A percentile compares a stretch with the other conserved stretches of the same genome.
Evolutionary conservation across 2,329 filamentous ascomycete genomes (phyloP).

Genomic region (Paraconiothyrium sp.): DNA sequence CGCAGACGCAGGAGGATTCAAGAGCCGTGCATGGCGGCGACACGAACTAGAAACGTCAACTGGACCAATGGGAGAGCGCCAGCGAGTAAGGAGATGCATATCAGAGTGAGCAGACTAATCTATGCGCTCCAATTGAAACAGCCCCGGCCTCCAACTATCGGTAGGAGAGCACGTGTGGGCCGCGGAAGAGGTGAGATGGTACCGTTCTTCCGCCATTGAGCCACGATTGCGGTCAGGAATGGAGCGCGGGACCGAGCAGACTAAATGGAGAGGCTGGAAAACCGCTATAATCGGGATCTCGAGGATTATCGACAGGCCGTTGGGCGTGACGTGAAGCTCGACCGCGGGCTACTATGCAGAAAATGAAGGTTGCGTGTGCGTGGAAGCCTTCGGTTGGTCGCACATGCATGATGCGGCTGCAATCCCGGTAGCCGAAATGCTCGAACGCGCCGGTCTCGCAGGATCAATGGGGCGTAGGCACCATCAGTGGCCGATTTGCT

Average conservation of each 20-base stretch:
- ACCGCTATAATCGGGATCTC: constrained; percentile 19
- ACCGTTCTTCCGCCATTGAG: constrained; percentile 26
- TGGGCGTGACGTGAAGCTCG: constrained; percentile 33
- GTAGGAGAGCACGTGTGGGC: constrained; percentile 36
- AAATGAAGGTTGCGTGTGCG: constrained; percentile 39
- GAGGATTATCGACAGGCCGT: constrained; percentile 26
- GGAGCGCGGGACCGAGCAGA: constrained; percentile 20
- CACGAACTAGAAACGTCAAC: constrained; percentile 37
- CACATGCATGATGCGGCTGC: constrained; percentile 23
- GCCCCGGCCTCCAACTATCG: constrained; percentile 35
- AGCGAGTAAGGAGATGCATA: constrained; percentile 45
- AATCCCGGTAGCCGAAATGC: constrained; percentile 35
- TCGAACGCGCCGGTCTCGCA: constrained; percentile 22
- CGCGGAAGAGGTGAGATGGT: constrained; percentile 25
- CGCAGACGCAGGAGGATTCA: constrained; percentile 30
- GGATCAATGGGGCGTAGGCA: not conserved
- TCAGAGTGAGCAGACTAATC: constrained; percentile 42
- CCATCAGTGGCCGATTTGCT: not conserved
- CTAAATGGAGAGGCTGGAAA: constrained; percentile 27
- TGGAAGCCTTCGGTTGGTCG: constrained; percentile 45
- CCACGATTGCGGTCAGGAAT: constrained; percentile 28
- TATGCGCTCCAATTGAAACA: constrained; percentile 44
- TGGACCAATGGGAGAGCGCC: constrained; percentile 42
- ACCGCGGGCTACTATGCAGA: constrained; percentile 40
- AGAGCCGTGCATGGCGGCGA: constrained; percentile 42